Conservation (phyloP, 139 green algal species). For the Chlorella sp. region DNA sequence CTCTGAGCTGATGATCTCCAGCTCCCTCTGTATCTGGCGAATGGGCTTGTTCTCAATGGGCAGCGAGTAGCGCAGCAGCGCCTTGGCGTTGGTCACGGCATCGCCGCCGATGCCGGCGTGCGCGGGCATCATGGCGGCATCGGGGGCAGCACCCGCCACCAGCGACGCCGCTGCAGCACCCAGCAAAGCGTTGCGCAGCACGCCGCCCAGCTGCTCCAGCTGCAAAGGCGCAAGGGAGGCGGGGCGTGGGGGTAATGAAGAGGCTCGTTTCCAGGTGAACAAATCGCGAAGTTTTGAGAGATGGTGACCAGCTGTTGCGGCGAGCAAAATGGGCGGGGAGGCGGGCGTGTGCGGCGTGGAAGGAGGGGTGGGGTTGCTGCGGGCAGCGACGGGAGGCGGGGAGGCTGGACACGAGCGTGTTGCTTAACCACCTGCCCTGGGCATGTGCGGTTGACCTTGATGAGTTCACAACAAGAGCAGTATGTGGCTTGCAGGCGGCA, state of each 20-base stretch:
- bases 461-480: no score
- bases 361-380: no score
- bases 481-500: neutral
- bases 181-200: constrained; percentile 27
- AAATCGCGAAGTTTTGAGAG: neutral
- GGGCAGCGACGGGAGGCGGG: no score
- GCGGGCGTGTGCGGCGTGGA: neutral
- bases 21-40: constrained; percentile 82
- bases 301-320: neutral
- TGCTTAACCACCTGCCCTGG: no score
- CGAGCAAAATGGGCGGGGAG: neutral
- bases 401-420: no score
- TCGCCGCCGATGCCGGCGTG: constrained; percentile 28
- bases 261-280: neutral
- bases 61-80: constrained; percentile 94
- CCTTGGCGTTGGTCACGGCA: constrained; percentile 78
- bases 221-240: neutral
- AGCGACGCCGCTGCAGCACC: constrained; percentile 28
- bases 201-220: constrained; percentile 23
- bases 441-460: no score
- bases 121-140: constrained; percentile 5
- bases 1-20: constrained; percentile 91
- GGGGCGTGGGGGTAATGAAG: neutral
- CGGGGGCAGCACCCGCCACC: constrained; percentile 5
- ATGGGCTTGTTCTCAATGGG: constrained; percentile 96